A percentile compares a stretch with the other conserved stretches of the same genome.
phyloP scores from a whole-genome alignment of 148 eudicot species.

The Simmondsia chinensis region DNA sequence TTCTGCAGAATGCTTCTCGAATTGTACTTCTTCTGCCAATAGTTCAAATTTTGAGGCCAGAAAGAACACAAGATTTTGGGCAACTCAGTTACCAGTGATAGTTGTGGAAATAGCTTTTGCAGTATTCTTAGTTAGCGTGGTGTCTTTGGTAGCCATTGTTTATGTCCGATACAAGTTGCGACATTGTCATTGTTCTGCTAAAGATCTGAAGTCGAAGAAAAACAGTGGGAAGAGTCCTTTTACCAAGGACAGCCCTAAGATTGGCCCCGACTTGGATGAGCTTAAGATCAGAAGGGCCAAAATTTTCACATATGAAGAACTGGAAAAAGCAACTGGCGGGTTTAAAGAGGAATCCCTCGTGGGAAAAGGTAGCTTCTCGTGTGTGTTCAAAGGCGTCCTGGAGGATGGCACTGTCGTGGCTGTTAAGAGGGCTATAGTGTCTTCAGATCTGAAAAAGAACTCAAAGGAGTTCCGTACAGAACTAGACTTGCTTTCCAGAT shows the following conservation, averaged over 20 bases:
- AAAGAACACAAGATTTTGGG: slow-evolving; percentile 55
- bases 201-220: slow-evolving; percentile 21
- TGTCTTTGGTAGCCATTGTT: slow-evolving; percentile 37
- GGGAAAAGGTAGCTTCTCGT: slow-evolving; percentile 93
- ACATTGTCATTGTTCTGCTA: slow-evolving; percentile 53
- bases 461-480: slow-evolving; percentile 87
- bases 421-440: slow-evolving; percentile 73
- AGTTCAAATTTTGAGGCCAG: slow-evolving; percentile 11
- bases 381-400: slow-evolving; percentile 80
- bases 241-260: slow-evolving; percentile 33
- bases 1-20: slow-evolving; percentile 41
- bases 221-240: slow-evolving; percentile 20
- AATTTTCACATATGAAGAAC: slow-evolving; percentile 65
- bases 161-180: slow-evolving; percentile 68
- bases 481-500: slow-evolving; percentile 68
- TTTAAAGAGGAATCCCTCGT: slow-evolving; percentile 78
- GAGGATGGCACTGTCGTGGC: slow-evolving; percentile 76
- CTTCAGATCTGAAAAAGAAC: slow-evolving; percentile 69
- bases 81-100: slow-evolving; percentile 54
- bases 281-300: slow-evolving; percentile 62
- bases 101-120: slow-evolving; percentile 64
- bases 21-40: slow-evolving; percentile 32
- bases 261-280: slow-evolving; percentile 60
- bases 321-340: slow-evolving; percentile 64
- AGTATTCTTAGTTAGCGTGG: slow-evolving; percentile 45